Conservation (phyloP, 108 stramenopile genomes). For the Cylindrotheca fusiformis region DNA sequence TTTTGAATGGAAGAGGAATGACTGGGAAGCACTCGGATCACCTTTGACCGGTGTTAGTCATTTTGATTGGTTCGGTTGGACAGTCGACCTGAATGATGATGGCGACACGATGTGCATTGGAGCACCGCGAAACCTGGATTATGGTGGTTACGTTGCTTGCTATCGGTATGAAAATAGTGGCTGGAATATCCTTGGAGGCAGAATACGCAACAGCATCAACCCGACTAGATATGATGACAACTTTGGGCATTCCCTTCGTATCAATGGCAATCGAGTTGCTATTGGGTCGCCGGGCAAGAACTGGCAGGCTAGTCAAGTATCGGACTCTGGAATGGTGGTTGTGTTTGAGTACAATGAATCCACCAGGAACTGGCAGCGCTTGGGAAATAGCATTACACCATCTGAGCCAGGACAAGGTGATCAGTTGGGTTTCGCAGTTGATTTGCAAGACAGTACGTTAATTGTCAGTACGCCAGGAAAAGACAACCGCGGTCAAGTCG, state of each 20-base stretch:
- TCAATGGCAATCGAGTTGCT: constrained; percentile 31
- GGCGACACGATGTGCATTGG: constrained; percentile 43
- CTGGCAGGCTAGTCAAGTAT: neutral
- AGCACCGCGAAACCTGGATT: constrained; percentile 43
- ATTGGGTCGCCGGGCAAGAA: constrained; percentile 47
- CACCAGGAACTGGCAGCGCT: constrained; percentile 10
- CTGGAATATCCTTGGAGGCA: constrained; percentile 20
- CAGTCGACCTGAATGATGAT: constrained; percentile 35
- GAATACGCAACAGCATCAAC: constrained; percentile 25
- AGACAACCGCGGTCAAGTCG: constrained; percentile 9
- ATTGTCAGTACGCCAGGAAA: constrained; percentile 30
- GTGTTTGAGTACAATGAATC: constrained; percentile 32
- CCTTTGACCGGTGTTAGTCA: constrained; percentile 19
- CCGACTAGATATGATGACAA: constrained; percentile 31
- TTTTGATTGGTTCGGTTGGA: constrained; percentile 50
- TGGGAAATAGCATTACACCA: constrained; percentile 14
- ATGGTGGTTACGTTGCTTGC: constrained; percentile 62
- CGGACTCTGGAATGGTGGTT: constrained; percentile 29
- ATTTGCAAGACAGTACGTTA: constrained; percentile 20
- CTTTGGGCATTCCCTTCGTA: constrained; percentile 33
- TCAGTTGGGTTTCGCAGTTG: constrained; percentile 16
- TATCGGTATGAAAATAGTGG: constrained; percentile 9
- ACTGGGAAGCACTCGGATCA: constrained; percentile 35
- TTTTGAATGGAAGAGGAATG: constrained; percentile 37
- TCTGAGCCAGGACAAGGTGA: constrained; percentile 2